A percentile compares a stretch with the other conserved stretches of the same genome.
These are phyloP conservation scores for Globisporangium polare DNA, from an alignment of 352 stramenopile genomes.

Conservation along the genomic window DNA sequence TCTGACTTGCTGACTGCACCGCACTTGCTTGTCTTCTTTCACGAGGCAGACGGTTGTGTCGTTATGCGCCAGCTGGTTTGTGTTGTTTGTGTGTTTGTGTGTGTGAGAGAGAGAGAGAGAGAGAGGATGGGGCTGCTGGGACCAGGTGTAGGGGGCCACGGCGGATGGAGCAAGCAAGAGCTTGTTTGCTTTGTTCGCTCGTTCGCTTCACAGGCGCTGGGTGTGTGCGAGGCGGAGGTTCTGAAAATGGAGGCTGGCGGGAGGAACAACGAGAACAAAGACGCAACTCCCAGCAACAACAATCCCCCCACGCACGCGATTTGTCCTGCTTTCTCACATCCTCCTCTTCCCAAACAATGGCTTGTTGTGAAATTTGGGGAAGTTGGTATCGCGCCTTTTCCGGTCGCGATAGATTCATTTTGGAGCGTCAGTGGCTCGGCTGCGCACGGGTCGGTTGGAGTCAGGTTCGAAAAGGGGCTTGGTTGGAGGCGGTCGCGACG, in stretches of 20 bases:
- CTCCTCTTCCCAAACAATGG: too few relatives aligned
- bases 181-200: background rate
- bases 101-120: too few relatives aligned
- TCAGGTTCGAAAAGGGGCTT: background rate
- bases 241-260: slow-evolving; percentile 2
- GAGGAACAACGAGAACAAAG: background rate
- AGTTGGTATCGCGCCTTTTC: background rate
- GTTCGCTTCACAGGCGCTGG: background rate
- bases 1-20: background rate
- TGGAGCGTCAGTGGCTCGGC: background rate
- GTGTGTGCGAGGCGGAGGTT: background rate
- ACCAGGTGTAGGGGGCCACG: too few relatives aligned
- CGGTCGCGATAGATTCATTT: background rate
- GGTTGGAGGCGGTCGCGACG: too few relatives aligned
- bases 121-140: too few relatives aligned
- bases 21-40: background rate
- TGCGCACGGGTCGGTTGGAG: background rate
- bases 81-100: too few relatives aligned
- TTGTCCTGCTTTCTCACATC: too few relatives aligned
- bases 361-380: too few relatives aligned
- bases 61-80: background rate
- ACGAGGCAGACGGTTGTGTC: background rate
- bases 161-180: background rate
- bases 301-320: too few relatives aligned
- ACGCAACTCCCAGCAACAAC: too few relatives aligned